Base-by-base conservation (phyloP, 306 rosid genomes). In the Herpetospermum pedunculosum region DNA sequence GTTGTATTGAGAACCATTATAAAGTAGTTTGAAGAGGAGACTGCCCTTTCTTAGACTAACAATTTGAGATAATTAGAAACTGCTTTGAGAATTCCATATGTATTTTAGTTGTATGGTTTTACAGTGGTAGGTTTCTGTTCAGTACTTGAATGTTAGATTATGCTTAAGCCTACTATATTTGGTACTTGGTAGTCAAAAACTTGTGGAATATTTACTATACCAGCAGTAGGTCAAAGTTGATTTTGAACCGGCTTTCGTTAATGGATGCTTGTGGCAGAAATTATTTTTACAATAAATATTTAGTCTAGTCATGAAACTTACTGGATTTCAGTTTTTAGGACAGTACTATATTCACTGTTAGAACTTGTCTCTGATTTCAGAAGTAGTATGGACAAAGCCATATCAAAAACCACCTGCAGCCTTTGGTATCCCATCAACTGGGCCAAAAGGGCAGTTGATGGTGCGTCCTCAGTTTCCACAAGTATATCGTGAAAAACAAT, bases 401-500 rank as follows among this genome's bases (percentile, higher is more conserved):
- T 88, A 83, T 83, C 92, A 91, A 47, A 84, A 72, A 57, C 76
- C 80, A 53, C 86, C 25, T 29, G 4, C 47, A 44, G 30, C 18
- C 40, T 23, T 8, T 50, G 67, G 50, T 14, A 73, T 47, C 70
- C 38, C 47, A 38, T 64, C 80, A 49, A 84, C 62, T 72, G 78
- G 41, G 77, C 25, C 1, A 8, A 59, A 76, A 5, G 52, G 37
- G 82, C 76, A 80, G 75, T 72, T 89, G 84, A 86, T 89, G 90
- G 12, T 91, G 77, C 98, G 97, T 13, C 96, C 98, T 63, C 48
- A 19, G 15, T 93, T 80, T 86, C 98, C 97, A 64, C 74, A 80
- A 1, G 35, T 89, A 25, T 73, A 59, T 77, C 68, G 23, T 25
- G 81, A 85, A 81, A 84, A 88, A 75, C 84, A 86, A 76, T 80